phyloP scores from a whole-genome alignment of 768 basidiomycete species.

The Mycena albidolilacea region DNA sequence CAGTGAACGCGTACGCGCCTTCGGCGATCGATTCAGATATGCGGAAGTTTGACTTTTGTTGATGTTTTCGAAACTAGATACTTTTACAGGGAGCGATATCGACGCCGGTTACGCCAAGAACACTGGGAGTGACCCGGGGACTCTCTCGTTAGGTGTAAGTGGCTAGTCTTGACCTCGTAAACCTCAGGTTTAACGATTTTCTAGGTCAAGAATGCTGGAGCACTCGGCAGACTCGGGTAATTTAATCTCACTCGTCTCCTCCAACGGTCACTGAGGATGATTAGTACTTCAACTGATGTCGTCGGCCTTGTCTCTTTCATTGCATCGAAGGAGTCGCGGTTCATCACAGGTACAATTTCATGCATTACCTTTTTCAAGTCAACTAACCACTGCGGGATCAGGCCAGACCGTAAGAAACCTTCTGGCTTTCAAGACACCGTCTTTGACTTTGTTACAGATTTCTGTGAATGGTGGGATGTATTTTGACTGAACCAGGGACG shows the following conservation, averaged over 20 bases:
- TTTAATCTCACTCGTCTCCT: neutral
- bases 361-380: neutral
- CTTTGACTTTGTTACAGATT: slow-evolving; percentile 15
- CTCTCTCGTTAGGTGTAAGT: neutral
- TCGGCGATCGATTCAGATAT: slow-evolving; percentile 28
- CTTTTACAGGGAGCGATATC: neutral
- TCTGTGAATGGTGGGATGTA: slow-evolving; percentile 31
- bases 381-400: neutral
- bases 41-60: neutral
- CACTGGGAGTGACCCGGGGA: neutral
- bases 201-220: neutral
- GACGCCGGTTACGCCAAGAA: neutral
- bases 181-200: neutral
- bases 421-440: neutral
- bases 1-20: slow-evolving; percentile 34
- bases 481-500: slow-evolving; percentile 2
- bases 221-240: neutral
- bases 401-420: slow-evolving; percentile 15
- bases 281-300: slow-evolving; percentile 32
- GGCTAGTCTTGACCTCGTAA: neutral
- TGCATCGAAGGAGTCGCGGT: slow-evolving; percentile 47
- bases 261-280: neutral
- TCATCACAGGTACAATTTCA: slow-evolving; percentile 37
- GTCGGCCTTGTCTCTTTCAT: slow-evolving; percentile 48
- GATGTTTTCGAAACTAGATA: neutral